Evolutionary conservation across 2,329 filamentous ascomycete species (phyloP), one percentile per base, ranked within the genome.

Genomic region (Myriosclerotinia duriaeana): DNA sequence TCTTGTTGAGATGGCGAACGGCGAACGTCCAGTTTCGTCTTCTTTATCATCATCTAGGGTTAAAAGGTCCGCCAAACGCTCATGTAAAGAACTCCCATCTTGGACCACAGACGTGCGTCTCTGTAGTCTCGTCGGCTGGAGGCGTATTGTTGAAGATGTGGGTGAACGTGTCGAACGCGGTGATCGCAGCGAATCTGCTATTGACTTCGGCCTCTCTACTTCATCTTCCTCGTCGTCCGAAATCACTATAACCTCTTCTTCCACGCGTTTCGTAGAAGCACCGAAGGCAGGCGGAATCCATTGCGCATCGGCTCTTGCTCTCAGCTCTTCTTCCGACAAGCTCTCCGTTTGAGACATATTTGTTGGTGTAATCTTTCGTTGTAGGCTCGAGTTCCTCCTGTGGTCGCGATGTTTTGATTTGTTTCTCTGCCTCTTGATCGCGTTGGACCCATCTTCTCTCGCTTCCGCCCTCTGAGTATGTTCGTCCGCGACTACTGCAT

Each of bases 211-310:
- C 15, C 30, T 52, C 15, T n/a, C 46, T 17, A 53, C 46, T 42
- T 60, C 36, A n/a, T 20, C 40, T 44, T 50, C 62, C 22, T 59
- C 58, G 30, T 69, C 63, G 44, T 66, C 56, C 50, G 65, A 52
- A 50, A 65, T 54, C 12, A 26, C 40, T 55, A 50, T 50, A 34
- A 60, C 34, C 46, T 61, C 64, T 42, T 15, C 22, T 34, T 52
- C 54, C 34, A n/a, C n/a, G 0, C 17, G 9, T 55, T 52, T 56
- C 30, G 59, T 60, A 20, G 68, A 62, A 46, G 46, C 9, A 30
- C 60, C 67, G 17, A 72, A 61, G 2, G 63, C 38, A n/a, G 71
- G 69, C 4, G 73, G 73, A 4, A 60, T 65, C 71, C 71, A 75
- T 46, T 68, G 71, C 8, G 66, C 50, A 55, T 74, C 69, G 12